Evolutionary conservation across 2,329 filamentous ascomycete species (phyloP), one percentile per base, ranked within the genome.

Genomic region (Fusarium lateritium): DNA sequence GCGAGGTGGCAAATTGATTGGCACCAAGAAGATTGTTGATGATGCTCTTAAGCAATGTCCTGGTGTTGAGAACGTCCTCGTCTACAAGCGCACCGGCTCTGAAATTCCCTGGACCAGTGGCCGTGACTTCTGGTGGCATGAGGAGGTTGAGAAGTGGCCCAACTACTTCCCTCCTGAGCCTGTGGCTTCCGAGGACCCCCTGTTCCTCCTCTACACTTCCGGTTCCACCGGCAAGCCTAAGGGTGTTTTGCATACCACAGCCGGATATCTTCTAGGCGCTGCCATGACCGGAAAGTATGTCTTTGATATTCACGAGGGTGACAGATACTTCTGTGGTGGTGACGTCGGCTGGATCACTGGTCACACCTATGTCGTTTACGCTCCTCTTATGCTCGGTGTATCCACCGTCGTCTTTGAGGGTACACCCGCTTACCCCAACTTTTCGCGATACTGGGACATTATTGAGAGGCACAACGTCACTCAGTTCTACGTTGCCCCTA

Each of bases 331-430:
- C 87, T 99, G 96, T 75, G 96, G 94, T 80, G 96, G 96, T 79
- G 96, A 99, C 77, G 95, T 99, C 43, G 96, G 96, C 70, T 99
- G 96, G 96, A 98, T 99, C 79, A 99, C 96, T 31, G 96, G 96
- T 19, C 96, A 99, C 83, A 97, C 96, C 24, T 99, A 99, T 76
- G 95, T 98, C 58, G 95, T 99, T 39, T 99, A 99, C 78, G 94
- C 96, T 13, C 96, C 96, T 69, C 86, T 99, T 54, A 86, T 99
- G 45, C 89, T 98, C 47, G 96, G 96, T 84, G 92, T 97, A 66
- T 90, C 95, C 11, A 98, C 95, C 0, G 94, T 99, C 19, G 95
- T 99, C 31, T 99, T 98, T 74, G 96, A 99, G 84, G 97, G 96
- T 73, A 99, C 96, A 4, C 96, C 96, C 1, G 95, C 95, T 51